Conservation (phyloP, 306 rosid genomes). For the Phaseolus lunatus region DNA sequence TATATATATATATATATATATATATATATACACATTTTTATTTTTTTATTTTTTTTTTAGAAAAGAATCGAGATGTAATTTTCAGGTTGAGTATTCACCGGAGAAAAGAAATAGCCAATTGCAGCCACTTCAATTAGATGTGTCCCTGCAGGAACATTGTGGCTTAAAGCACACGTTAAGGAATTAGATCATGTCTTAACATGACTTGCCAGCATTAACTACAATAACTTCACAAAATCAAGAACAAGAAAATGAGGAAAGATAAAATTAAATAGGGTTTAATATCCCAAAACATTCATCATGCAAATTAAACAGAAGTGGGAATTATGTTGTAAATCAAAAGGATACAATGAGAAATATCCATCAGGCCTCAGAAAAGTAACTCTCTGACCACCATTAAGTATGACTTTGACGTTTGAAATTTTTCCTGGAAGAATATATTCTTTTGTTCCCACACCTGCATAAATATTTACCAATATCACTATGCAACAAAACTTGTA, state of each 20-base stretch:
- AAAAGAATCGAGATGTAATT: slow-evolving; percentile 16
- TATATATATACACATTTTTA: no score
- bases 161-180: slow-evolving; percentile 77
- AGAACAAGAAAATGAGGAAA: slow-evolving; percentile 15
- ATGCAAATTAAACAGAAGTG: slow-evolving; percentile 27
- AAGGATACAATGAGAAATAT: slow-evolving; percentile 97
- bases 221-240: slow-evolving; percentile 23
- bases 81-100: slow-evolving; percentile 60
- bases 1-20: no score
- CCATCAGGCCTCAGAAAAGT: slow-evolving; percentile 94
- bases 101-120: slow-evolving; percentile 86
- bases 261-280: slow-evolving; percentile 16
- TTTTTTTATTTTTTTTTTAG: no score
- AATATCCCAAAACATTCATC: slow-evolving; percentile 31
- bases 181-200: slow-evolving; percentile 40
- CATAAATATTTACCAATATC: slow-evolving; percentile 34
- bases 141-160: slow-evolving; percentile 93
- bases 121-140: slow-evolving; percentile 97
- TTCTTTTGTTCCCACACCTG: slow-evolving; percentile 74
- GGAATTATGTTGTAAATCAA: slow-evolving; percentile 16
- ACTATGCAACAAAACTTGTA: slow-evolving; percentile 17
- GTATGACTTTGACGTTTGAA: slow-evolving; percentile 89
- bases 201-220: slow-evolving; percentile 32
- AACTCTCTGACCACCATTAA: slow-evolving; percentile 92
- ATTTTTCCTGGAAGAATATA: slow-evolving; percentile 70